Base-by-base conservation (phyloP, 1,284 basidiomycete species). In the Sporisorium reilianum region DNA sequence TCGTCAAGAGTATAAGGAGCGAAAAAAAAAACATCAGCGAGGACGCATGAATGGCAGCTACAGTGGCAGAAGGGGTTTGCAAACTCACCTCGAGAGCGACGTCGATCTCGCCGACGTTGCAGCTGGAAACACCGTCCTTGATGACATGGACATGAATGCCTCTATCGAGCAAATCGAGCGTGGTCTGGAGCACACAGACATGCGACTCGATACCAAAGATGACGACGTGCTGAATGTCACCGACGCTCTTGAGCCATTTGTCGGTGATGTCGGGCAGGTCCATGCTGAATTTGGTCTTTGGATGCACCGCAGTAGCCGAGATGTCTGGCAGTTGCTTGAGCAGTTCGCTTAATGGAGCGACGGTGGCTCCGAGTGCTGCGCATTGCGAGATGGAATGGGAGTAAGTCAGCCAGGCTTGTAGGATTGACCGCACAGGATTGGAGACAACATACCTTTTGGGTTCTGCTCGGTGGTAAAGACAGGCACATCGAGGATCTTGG, bases 171-270 rank as follows among this genome's bases (percentile, higher is more conserved):
- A 94, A 87, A 61, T 91, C 90, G 9, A 94, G 86, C 0, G 91
- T 88, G 0, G 92, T 92, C 85, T 95, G 93, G 5, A 93, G 88
- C 10, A 97, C 90, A 81, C 95, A 97, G 64, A 97, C 90, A 79
- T 97, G 95, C 2, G 91, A 89, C 91, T 93, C 80, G 64, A 95
- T 94, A 30, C 94, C 94, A 77, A 94, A 90, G 5, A 97, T 85
- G 26, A 95, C 89, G 51, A 93, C 87, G 20, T 88, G 89, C 55
- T 88, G 87, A 64, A 91, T 85, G 25, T 87, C 81, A 23, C 72
- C 72, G 11, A 72, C 71, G 14, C 64, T 55, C 30, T 85, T 80
- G 60, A 95, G 86, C 14, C 89, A 80, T 9, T 86, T 77, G 50
- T 87, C 85, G 16, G 72, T 74, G 6, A 94, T 88, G 52, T 91